These are phyloP conservation scores for Lecanosticta acicola DNA, from an alignment of 2,329 filamentous ascomycete species.

Conservation along the genomic window DNA sequence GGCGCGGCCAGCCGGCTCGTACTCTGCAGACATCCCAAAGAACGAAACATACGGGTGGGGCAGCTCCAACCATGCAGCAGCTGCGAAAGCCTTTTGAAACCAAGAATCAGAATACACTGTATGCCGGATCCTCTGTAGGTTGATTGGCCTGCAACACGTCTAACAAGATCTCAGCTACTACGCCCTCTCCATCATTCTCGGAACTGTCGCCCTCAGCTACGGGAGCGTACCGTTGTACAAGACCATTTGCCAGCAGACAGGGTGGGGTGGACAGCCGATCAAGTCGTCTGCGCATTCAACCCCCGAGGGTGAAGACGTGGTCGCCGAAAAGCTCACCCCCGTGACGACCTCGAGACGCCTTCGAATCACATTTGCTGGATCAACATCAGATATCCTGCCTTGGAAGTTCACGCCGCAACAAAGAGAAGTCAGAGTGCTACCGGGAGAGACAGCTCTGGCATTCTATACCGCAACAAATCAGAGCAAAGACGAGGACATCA, in stretches of 20 bases:
- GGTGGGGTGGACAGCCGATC: slow-evolving; percentile 89
- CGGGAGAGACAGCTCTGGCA: slow-evolving; percentile 91
- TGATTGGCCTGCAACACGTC: too few species aligned
- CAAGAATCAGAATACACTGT: slow-evolving; percentile 65
- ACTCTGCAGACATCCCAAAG: slow-evolving; percentile 22
- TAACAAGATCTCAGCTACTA: slow-evolving; percentile 54
- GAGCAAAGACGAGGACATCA: slow-evolving; percentile 78
- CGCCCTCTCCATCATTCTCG: slow-evolving; percentile 68
- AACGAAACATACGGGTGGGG: slow-evolving; percentile 15
- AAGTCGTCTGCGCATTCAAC: slow-evolving; percentile 73
- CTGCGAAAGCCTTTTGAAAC: slow-evolving; percentile 58
- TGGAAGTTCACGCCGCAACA: slow-evolving; percentile 98
- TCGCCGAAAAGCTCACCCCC: slow-evolving; percentile 68
- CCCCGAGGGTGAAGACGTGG: slow-evolving; percentile 54
- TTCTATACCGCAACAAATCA: slow-evolving; percentile 97
- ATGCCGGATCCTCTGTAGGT: too few species aligned
- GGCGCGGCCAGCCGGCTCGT: slow-evolving; percentile 28
- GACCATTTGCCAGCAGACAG: slow-evolving; percentile 81
- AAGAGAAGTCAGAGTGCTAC: slow-evolving; percentile 88
- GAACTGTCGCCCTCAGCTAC: slow-evolving; percentile 73
- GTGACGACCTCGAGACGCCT: slow-evolving; percentile 77
- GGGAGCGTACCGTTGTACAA: slow-evolving; percentile 83
- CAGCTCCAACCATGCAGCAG: slow-evolving; percentile 56
- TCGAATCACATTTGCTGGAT: slow-evolving; percentile 92
- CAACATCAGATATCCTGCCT: slow-evolving; percentile 87